Percentiles rank a stretch among this genome's conserved stretches.
Evolutionary conservation across 495 filamentous ascomycete genomes (phyloP).

Genomic region (Hypoxylon rickii): DNA sequence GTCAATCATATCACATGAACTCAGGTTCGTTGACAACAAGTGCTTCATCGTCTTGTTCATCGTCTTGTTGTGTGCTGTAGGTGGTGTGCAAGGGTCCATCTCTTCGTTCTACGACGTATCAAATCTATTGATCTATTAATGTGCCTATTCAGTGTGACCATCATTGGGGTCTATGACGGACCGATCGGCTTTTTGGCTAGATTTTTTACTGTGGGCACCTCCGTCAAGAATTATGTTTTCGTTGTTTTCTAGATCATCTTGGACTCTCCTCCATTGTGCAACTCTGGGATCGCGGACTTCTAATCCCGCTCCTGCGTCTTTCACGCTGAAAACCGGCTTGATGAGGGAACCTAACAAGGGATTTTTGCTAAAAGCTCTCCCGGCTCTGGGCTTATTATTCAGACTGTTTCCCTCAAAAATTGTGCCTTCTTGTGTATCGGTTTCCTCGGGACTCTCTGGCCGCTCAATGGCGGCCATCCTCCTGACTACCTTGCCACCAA

Average conservation of each 20-base stretch:
- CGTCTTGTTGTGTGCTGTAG: too few species aligned
- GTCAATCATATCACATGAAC: too few species aligned
- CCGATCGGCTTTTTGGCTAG: slow-evolving; percentile 2
- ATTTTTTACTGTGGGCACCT: slow-evolving; percentile 63
- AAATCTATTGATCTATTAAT: too few species aligned
- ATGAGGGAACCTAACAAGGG: slow-evolving; percentile 81
- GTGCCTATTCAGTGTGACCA: too few species aligned
- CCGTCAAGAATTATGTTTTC: slow-evolving; percentile 92
- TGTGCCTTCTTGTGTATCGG: slow-evolving; percentile 34
- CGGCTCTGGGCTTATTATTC: slow-evolving; percentile 34
- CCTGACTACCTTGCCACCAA: slow-evolving; percentile 73
- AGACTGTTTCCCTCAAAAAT: slow-evolving; percentile 33
- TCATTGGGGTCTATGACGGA: too few species aligned
- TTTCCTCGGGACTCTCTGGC: slow-evolving; percentile 53
- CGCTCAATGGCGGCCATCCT: slow-evolving; percentile 68
- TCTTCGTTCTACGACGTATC: too few species aligned
- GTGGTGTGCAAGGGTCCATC: too few species aligned
- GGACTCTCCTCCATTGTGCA: slow-evolving; percentile 81
- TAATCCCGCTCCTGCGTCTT: slow-evolving; percentile 48
- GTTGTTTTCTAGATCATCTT: slow-evolving; percentile 89
- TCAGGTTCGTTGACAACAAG: too few species aligned
- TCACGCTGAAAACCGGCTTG: slow-evolving; percentile 73
- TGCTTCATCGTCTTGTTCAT: too few species aligned
- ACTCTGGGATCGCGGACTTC: slow-evolving; percentile 47
- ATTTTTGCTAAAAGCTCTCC: slow-evolving; percentile 79